Evolutionary conservation across 116 monocot species (phyloP).

Genomic region (Zostera marina): DNA sequence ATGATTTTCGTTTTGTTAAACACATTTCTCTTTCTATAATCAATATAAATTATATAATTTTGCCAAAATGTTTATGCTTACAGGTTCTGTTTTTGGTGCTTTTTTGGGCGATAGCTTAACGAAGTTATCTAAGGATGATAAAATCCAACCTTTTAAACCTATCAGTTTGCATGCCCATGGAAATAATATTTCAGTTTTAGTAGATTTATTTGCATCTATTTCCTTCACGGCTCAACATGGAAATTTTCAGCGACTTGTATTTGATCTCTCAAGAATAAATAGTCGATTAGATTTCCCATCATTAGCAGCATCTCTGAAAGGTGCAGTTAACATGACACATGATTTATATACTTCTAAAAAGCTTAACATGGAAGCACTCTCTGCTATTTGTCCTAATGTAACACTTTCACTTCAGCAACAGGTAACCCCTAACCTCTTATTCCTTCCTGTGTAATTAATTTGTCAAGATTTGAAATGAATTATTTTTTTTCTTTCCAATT

Average conservation of each 20-base stretch:
- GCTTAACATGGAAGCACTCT: conserved; percentile 23
- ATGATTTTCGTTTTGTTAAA: too few relatives aligned
- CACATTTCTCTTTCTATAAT: background rate
- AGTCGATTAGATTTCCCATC: conserved; percentile 59
- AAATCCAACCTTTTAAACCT: conserved; percentile 7
- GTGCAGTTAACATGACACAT: conserved; percentile 29
- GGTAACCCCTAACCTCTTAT: conserved; percentile 20
- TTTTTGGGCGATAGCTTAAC: conserved; percentile 43
- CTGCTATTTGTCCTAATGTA: conserved; percentile 51
- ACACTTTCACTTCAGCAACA: conserved; percentile 83
- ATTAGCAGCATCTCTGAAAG: conserved; percentile 32
- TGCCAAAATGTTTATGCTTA: conserved; percentile 5
- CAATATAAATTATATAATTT: background rate
- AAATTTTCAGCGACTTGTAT: conserved; percentile 70
- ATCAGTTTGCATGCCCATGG: conserved; percentile 14
- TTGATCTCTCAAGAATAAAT: conserved; percentile 69
- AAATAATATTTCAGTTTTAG: conserved; percentile 31
- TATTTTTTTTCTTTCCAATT: too few relatives aligned
- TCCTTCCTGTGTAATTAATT: background rate
- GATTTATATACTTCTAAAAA: conserved; percentile 29
- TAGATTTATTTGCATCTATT: conserved; percentile 53
- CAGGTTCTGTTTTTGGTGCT: conserved; percentile 65
- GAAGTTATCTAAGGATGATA: conserved; percentile 15
- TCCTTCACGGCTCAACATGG: conserved; percentile 58
- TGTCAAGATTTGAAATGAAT: background rate